Evolutionary conservation across 179 eudicot genomes (phyloP).

Genomic region (Spinacia oleracea): DNA sequence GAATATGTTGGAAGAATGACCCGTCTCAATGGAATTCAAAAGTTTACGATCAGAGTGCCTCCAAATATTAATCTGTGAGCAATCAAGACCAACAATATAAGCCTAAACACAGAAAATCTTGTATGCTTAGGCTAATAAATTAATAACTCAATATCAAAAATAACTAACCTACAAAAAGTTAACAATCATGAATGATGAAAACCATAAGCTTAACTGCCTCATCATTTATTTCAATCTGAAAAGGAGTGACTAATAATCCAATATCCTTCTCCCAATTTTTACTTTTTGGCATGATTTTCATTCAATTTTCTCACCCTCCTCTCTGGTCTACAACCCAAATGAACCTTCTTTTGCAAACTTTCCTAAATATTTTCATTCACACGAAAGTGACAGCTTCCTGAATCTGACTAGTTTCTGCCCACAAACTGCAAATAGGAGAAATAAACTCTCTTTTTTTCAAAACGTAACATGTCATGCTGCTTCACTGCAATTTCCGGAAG

Average conservation of each 20-base stretch:
- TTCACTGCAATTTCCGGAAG: slow-evolving; percentile 3
- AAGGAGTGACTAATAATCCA: neutral
- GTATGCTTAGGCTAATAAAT: neutral
- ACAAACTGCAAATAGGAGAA: neutral
- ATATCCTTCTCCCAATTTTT: neutral
- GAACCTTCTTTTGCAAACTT: neutral
- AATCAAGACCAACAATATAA: slow-evolving; percentile 19
- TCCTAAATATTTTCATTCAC: neutral
- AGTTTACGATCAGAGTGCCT: slow-evolving; percentile 69
- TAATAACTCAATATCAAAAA: neutral
- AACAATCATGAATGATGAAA: neutral
- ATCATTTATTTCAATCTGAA: neutral
- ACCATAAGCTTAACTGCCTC: slow-evolving; percentile 6
- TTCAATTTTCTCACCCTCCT: neutral
- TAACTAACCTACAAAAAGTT: neutral
- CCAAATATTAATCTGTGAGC: slow-evolving; percentile 79
- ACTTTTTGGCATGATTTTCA: neutral
- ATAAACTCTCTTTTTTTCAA: neutral
- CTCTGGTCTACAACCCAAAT: neutral
- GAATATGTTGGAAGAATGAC: slow-evolving; percentile 89
- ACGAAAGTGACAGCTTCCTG: neutral
- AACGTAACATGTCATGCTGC: neutral
- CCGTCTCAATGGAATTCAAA: slow-evolving; percentile 73
- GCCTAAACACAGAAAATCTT: neutral
- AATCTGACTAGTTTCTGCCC: neutral